Base-by-base conservation (phyloP, 1,139 yeast genomes). In the Dujonia santamariae region DNA sequence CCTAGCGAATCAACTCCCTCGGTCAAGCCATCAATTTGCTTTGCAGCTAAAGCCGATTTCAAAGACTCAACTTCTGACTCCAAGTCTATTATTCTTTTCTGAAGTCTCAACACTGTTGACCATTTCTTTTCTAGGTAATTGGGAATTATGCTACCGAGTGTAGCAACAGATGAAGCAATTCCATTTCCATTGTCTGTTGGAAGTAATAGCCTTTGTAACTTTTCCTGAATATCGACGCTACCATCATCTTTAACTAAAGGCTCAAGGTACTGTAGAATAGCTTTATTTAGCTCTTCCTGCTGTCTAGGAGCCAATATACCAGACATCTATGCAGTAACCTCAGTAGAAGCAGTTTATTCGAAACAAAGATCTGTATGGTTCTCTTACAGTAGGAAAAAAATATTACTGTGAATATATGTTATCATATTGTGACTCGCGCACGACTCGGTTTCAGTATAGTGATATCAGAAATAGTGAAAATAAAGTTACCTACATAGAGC, bases 51-150 rank as follows among this genome's bases (percentile, higher is more conserved):
- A 22, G 73, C 68, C 3, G 63, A 45, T 34, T 69, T 63, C 37
- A 75, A 53, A 31, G 63, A 58, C 16, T 51, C 45, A 4, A 73
- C 55, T 39, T 75, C 78, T 54, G 54, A 53, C 41, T 68, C 73
- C 20, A 70, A 56, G 37, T 83, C 94, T 38, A 83, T 63, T 31
- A 88, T 80, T 48, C 78, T 75, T 43, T 81, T 75, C 56, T 90
- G 97, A 27, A 90, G 65, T 35, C 96, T 65, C 23, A 86, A 67
- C 4, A 90, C 94, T 0, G 95, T 82, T 1, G 85, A 72, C 97
- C 97, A 90, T 60, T 88, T 90, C 59, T 82, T 85, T 47, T 85
- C 94, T 28, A 90, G 63, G 34, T 83, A 65, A 40, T 69, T 61
- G 35, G 78, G 71, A 13, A 75, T 67, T 2, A 64, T 46, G 13